Percentiles rank a stretch among this genome's conserved stretches.
phyloP scores from a whole-genome alignment of 2,329 filamentous ascomycete species.

The Talaromyces islandicus region DNA sequence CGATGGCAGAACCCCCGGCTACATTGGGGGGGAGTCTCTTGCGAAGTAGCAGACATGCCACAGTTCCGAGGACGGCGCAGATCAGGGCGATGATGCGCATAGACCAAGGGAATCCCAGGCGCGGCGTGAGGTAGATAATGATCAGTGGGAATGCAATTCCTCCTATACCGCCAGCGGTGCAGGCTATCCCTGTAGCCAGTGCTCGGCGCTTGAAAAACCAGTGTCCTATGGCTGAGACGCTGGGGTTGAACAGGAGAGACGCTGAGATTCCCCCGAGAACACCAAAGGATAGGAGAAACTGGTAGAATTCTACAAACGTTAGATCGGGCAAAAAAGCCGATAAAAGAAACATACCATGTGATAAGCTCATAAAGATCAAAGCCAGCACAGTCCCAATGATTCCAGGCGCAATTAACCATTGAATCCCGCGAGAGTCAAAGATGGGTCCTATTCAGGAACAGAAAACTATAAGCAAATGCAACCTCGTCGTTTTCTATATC shows the following conservation, averaged over 20 bases:
- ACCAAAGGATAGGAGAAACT: conserved; percentile 31
- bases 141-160: conserved; percentile 31
- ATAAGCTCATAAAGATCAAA: not conserved
- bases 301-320: conserved; percentile 25
- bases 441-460: conserved; percentile 19
- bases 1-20: conserved; percentile 10
- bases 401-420: not conserved
- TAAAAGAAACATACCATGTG: conserved; percentile 10
- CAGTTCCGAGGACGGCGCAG: conserved; percentile 14
- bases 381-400: not conserved
- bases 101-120: conserved; percentile 26
- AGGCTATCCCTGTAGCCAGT: conserved; percentile 29
- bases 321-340: conserved; percentile 13
- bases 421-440: conserved; percentile 29
- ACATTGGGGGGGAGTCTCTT: not conserved
- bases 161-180: conserved; percentile 28
- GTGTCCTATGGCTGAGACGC: conserved; percentile 25
- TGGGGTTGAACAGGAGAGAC: conserved; percentile 25
- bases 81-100: conserved; percentile 25
- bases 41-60: not conserved
- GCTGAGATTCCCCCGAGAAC: conserved; percentile 28
- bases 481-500: not conserved
- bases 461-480: not conserved
- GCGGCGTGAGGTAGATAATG: conserved; percentile 21
- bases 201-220: conserved; percentile 29